A percentile compares a stretch with the other conserved stretches of the same genome.
Evolutionary conservation across 192 early-diverging fungal species (phyloP).

Genomic region (Linnemannia elongata): DNA sequence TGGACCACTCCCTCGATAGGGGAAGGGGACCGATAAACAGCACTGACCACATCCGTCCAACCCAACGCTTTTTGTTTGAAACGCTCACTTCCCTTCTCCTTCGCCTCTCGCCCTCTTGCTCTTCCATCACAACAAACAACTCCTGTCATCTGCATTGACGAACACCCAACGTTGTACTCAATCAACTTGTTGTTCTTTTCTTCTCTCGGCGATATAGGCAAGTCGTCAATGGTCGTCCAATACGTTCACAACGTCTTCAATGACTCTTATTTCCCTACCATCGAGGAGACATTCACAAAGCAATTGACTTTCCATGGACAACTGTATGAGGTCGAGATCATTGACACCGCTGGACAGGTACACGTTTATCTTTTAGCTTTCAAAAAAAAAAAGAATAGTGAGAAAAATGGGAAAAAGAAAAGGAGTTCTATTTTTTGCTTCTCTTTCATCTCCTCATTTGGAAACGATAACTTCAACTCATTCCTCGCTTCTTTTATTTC

Average conservation of each 20-base stretch:
- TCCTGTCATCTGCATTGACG: background rate
- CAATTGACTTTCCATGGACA: slow-evolving; percentile 82
- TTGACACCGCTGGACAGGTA: slow-evolving; percentile 98
- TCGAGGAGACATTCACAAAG: slow-evolving; percentile 91
- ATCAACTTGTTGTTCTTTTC: background rate
- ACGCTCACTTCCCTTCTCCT: background rate
- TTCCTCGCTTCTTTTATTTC: background rate
- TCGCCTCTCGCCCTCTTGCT: background rate
- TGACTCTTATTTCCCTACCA: slow-evolving; percentile 95
- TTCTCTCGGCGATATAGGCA: slow-evolving; percentile 60
- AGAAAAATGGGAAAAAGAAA: background rate
- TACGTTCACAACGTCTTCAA: slow-evolving; percentile 93
- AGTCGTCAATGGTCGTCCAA: slow-evolving; percentile 92
- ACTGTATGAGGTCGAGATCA: slow-evolving; percentile 90
- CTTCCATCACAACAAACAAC: background rate
- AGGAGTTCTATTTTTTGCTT: background rate
- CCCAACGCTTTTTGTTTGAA: background rate
- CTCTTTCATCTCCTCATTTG: background rate
- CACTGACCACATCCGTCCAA: background rate
- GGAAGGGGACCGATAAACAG: background rate
- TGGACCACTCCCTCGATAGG: background rate
- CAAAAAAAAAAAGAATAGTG: background rate
- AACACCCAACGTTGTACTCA: background rate
- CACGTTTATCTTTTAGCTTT: background rate
- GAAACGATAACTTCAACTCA: background rate